Evolutionary conservation across 306 rosid species (phyloP), one percentile per base, ranked within the genome.

Genomic region (Alnus rubra): DNA sequence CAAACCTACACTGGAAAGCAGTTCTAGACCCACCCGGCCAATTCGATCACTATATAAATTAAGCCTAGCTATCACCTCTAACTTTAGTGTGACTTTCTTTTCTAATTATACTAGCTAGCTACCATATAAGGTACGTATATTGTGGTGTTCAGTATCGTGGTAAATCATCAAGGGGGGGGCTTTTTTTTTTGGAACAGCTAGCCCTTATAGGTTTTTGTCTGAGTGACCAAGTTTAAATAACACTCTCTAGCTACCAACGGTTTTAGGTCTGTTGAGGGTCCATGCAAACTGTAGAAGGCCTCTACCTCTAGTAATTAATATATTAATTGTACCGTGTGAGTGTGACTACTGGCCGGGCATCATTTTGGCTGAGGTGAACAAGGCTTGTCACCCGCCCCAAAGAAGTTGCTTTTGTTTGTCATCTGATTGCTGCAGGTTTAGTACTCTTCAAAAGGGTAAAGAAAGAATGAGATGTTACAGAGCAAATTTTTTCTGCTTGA

Each of bases 1-100:
- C 67, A 73, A 44, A 44, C 39, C 77, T 72, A 79, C 53, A 18
- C 62, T 8, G 82, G 65, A 48, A 16, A 62, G 13, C 82, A 79
- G 59, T 79, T 72, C 52, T 62, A 23, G 69, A 45, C 28, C 9
- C 28, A 37, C 5, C 65, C 28, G 28, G 28, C 28, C 65, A 23
- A 59, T 28, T 28, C 55, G 9, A 10, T 14, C 56, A 15, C 58
- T 13, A 13, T 0, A 15, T 12, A 59, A 28, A 59, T 59, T 10
- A 59, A 59, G 65, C 65, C 65, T 28, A 23, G 28, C 28, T 23
- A 59, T 59, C 33, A 59, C 65, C 65, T 59, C 65, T 59, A 59
- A 59, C 65, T 59, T 59, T 59, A 59, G 65, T 10, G 65, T 59
- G 65, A 59, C 65, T 59, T 28, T 59, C 65, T 59, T 59, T 23